These are phyloP conservation scores for Aspergillus incahuasiensis DNA, from an alignment of 495 filamentous ascomycete genomes.

Conservation along the genomic window DNA sequence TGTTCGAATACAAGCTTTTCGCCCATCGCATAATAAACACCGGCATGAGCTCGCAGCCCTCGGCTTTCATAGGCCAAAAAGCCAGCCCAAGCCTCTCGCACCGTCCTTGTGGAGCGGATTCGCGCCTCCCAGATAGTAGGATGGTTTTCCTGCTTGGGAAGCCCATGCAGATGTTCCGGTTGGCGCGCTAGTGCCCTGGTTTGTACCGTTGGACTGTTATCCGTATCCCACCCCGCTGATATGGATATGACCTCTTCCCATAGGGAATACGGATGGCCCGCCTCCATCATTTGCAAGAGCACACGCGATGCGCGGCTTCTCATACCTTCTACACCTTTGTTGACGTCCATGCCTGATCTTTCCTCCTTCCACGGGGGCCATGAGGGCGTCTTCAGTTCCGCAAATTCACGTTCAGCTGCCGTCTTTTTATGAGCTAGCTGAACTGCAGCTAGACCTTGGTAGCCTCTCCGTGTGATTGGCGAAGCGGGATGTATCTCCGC, in stretches of 20 bases:
- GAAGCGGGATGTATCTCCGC: constrained; percentile 50
- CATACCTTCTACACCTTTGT: constrained; percentile 51
- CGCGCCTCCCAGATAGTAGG: constrained; percentile 53
- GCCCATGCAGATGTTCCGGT: constrained; percentile 18
- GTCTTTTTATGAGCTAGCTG: constrained; percentile 66
- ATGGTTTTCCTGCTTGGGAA: constrained; percentile 15
- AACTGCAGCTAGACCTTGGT: constrained; percentile 53
- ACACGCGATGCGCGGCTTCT: constrained; percentile 55
- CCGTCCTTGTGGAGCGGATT: constrained; percentile 60
- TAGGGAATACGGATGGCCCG: constrained; percentile 49
- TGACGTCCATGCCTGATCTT: constrained; percentile 52
- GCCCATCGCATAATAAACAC: constrained; percentile 57
- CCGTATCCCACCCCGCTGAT: constrained; percentile 63
- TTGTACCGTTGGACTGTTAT: constrained; percentile 66
- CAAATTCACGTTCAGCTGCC: constrained; percentile 51
- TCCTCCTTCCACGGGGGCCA: constrained; percentile 74
- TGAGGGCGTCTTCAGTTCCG: constrained; percentile 52
- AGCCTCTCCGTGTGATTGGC: constrained; percentile 56
- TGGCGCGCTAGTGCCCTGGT: constrained; percentile 41
- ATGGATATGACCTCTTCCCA: constrained; percentile 58
- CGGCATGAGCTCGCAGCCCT: constrained; percentile 24
- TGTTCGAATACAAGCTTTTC: constrained; percentile 50
- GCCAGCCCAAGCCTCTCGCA: constrained; percentile 68
- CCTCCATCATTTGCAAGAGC: constrained; percentile 56
- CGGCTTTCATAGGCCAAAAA: constrained; percentile 54